A percentile compares a stretch with the other conserved stretches of the same genome.
Evolutionary conservation across 345 rosid species (phyloP).

Genomic region (Salix caprea): DNA sequence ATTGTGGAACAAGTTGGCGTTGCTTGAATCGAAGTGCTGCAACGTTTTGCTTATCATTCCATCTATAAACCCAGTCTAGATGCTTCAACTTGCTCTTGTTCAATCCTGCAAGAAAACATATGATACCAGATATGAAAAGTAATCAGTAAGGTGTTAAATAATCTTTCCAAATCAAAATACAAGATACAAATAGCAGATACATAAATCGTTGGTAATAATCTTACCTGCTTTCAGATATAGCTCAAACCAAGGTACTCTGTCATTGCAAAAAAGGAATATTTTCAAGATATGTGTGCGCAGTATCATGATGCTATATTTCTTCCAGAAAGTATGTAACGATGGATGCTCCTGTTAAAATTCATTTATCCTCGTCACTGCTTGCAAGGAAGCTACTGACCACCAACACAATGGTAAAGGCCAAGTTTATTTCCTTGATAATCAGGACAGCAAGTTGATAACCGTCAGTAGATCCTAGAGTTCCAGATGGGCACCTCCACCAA

Average conservation of each 20-base stretch:
- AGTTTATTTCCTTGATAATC: background rate
- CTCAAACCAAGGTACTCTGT: background rate
- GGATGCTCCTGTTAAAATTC: background rate
- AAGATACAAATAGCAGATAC: background rate
- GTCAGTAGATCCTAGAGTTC: background rate
- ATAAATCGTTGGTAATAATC: background rate
- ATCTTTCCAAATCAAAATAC: background rate
- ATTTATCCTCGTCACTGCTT: background rate
- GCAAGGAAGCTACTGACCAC: background rate
- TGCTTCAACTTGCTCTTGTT: background rate
- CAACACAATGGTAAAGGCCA: background rate
- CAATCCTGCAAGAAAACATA: background rate
- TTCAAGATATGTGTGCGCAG: background rate
- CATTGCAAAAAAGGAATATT: background rate
- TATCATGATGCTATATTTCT: background rate
- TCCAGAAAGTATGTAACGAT: background rate
- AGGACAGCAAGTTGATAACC: background rate
- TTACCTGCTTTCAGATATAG: background rate
- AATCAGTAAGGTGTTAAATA: background rate
- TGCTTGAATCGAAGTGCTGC: too few species aligned
- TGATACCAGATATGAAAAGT: background rate
- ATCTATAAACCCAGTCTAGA: too few species aligned
- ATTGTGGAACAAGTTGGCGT: too few species aligned
- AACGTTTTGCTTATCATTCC: too few species aligned
- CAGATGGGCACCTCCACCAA: background rate